These are phyloP conservation scores for Neurospora terricola DNA, from an alignment of 495 filamentous ascomycete species.

Conservation along the genomic window DNA sequence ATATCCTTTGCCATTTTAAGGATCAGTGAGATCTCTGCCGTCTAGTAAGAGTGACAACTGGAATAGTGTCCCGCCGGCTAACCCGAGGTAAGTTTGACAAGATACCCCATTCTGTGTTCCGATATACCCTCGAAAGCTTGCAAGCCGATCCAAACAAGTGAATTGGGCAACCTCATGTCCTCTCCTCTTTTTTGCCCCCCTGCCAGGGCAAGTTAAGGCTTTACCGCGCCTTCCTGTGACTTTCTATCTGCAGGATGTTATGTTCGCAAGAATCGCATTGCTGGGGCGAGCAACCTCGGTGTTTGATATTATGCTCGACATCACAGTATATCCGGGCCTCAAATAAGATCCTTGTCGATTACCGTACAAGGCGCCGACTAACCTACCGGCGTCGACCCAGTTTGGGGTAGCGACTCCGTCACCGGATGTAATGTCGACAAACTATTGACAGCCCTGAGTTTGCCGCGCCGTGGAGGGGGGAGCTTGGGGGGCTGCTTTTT, in stretches of 20 bases:
- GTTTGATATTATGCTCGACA: not conserved
- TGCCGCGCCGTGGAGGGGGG: constrained; percentile 38
- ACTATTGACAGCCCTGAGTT: not conserved
- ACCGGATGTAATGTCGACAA: not conserved
- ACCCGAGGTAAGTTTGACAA: not conserved
- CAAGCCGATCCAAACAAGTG: not conserved
- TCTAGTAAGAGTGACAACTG: not conserved
- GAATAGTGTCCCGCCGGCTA: not conserved
- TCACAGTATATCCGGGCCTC: not conserved
- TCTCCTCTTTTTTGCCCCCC: not conserved
- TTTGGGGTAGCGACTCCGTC: constrained; percentile 3
- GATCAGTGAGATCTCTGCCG: not conserved
- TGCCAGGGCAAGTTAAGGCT: not conserved
- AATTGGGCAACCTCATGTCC: not conserved
- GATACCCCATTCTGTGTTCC: not conserved
- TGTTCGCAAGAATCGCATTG: not conserved
- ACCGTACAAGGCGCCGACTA: not conserved
- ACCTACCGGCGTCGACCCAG: constrained; percentile 3
- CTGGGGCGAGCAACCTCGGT: not conserved
- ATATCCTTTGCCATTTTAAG: not conserved
- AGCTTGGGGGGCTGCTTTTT: constrained; percentile 48
- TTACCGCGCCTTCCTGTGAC: not conserved
- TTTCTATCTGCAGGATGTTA: not conserved
- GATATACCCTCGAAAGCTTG: not conserved
- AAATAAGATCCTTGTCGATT: not conserved